Evolutionary conservation across 23 red algal species (phyloP).

Genomic region (Gracilaria domingensis): DNA sequence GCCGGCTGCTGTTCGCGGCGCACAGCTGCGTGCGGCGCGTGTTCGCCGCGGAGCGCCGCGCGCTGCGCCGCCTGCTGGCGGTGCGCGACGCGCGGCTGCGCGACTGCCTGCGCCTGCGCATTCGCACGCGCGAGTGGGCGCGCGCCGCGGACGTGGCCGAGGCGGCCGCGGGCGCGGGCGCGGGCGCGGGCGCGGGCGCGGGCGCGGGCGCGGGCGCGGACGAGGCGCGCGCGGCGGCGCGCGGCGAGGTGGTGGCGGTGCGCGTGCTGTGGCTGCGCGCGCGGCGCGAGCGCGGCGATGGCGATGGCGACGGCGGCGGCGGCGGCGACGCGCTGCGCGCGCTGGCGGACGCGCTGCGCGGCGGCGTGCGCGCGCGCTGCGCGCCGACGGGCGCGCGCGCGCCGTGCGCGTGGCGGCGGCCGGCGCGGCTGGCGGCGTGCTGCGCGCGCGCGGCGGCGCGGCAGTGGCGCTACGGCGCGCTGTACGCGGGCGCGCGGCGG

Average conservation of each 20-base stretch:
- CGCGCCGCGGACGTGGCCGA: neutral
- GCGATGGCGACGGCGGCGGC: neutral
- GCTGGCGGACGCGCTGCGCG: constrained; percentile 9
- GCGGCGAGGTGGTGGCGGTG: neutral
- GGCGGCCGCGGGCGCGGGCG: neutral
- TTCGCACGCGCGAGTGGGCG: too few relatives aligned
- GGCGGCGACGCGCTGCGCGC: neutral
- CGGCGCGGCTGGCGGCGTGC: neutral
- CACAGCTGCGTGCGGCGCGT: neutral
- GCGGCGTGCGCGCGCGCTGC: neutral
- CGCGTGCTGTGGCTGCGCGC: neutral
- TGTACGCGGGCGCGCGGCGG: neutral
- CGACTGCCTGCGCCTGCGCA: too few relatives aligned
- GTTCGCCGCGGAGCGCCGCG: neutral
- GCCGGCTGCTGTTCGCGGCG: neutral
- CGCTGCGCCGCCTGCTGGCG: neutral
- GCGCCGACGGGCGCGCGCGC: neutral
- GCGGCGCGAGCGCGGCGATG: neutral
- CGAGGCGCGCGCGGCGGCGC: constrained; percentile 5
- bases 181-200: neutral
- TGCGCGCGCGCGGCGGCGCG: neutral
- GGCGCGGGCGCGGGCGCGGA: neutral
- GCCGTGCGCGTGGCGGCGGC: neutral
- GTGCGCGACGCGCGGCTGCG: neutral
- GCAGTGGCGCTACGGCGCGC: constrained; percentile 15